Base-by-base conservation (phyloP, 2,329 filamentous ascomycete species). In the Paracamarosporium sp. region DNA sequence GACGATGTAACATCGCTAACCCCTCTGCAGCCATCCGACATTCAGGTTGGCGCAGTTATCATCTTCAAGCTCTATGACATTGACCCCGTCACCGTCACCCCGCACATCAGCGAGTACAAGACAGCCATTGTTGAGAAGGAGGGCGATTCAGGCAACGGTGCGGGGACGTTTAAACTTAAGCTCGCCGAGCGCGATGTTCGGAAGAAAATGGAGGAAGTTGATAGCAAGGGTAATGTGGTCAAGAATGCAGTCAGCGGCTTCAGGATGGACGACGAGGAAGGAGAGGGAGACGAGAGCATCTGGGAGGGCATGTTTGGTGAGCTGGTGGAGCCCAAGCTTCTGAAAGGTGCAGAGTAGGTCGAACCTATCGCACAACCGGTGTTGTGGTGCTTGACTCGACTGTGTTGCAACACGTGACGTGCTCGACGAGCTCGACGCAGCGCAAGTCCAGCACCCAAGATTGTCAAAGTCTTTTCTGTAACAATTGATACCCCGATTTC, bases 111-210 rank as follows among this genome's bases (percentile, higher is more conserved):
- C 3, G 78, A 83, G 1, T 85, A 90, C 55, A 82, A 82, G 47
- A 92, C 91, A 0, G 93, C 88, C 0, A 75, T 70, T 8, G 73
- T 90, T 20, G 66, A 74, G 27, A 79, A 93, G 5, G 79, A 87
- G n/a, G 79, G 20, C 13, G 71, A 73, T 46, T 73, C 70, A 1
- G 70, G 68, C 0, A 61, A 62, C 17, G 83, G 85, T 0, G 81
- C 85, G 47, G 82, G 78, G 4, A 78, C 71, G 0, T 71, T 96
- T 15, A 79, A 83, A 22, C 78, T 96, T 4, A 80, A 83, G 11
- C 82, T 96, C 2, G 91, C 92, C 2, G 83, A 83, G 60, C 85
- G 90, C 27, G 90, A 96, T 69, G 80, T 89, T 46, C 76, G 83
- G 12, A 76, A 57, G 45, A 82, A 85, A 53, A 20, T 9, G 20